These are phyloP conservation scores for Colletotrichum viniferum DNA, from an alignment of 2,329 filamentous ascomycete genomes.

Conservation along the genomic window DNA sequence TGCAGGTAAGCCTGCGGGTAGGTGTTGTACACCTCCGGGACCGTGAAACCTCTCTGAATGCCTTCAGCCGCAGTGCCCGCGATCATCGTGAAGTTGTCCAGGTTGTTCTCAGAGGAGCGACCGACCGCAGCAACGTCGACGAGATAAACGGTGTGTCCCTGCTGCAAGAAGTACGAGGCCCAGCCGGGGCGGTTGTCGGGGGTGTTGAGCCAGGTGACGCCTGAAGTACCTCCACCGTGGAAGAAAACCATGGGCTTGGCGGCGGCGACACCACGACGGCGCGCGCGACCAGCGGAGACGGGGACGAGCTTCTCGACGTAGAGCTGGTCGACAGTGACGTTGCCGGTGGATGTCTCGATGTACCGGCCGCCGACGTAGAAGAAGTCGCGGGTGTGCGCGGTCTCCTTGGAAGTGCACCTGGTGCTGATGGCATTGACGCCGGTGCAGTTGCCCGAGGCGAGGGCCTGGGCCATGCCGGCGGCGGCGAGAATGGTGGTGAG, in stretches of 20 bases:
- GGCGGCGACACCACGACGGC: background rate
- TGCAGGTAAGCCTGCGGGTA: slow-evolving; percentile 34
- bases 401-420: slow-evolving; percentile 17
- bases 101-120: slow-evolving; percentile 34
- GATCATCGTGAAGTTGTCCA: slow-evolving; percentile 23
- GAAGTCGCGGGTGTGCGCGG: slow-evolving; percentile 27
- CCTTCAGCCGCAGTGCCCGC: slow-evolving; percentile 15
- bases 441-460: background rate
- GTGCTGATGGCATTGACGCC: slow-evolving; percentile 18
- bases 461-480: background rate
- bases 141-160: slow-evolving; percentile 47
- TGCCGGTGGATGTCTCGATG: slow-evolving; percentile 28
- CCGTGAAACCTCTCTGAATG: slow-evolving; percentile 37
- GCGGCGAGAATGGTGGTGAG: background rate
- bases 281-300: background rate
- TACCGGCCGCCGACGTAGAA: slow-evolving; percentile 43
- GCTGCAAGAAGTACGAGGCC: slow-evolving; percentile 46
- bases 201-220: slow-evolving; percentile 42
- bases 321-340: slow-evolving; percentile 48
- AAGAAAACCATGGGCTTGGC: slow-evolving; percentile 16
- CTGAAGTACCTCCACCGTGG: slow-evolving; percentile 13
- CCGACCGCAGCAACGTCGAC: slow-evolving; percentile 46
- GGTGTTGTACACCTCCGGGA: slow-evolving; percentile 23
- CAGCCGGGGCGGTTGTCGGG: slow-evolving; percentile 51
- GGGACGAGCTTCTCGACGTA: slow-evolving; percentile 56